Percentiles rank a stretch among this genome's conserved stretches.
phyloP scores from a whole-genome alignment of 2,329 filamentous ascomycete genomes.

The Lizonia empirigonia region DNA sequence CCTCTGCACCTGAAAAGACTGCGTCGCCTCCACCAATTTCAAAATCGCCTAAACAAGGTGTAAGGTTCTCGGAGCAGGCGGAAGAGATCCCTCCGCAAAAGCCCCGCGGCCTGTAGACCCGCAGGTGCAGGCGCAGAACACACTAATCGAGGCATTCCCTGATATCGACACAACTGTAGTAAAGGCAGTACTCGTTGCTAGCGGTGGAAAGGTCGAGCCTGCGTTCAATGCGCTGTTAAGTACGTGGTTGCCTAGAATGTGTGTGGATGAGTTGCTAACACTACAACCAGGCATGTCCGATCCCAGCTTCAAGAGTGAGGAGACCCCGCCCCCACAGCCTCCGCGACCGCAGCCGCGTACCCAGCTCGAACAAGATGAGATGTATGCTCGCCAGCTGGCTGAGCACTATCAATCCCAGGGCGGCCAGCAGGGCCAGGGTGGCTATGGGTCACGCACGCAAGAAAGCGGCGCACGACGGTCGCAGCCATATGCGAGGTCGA shows the following conservation, averaged over 20 bases:
- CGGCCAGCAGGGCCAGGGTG: constrained; percentile 22
- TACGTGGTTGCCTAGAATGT: constrained; percentile 50
- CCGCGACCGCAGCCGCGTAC: constrained; percentile 76
- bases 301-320: constrained; percentile 57
- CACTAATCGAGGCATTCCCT: constrained; percentile 92
- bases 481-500: constrained; percentile 46
- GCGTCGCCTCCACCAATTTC: constrained; percentile 32
- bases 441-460: constrained; percentile 41
- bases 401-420: constrained; percentile 74
- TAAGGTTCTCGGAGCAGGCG: constrained; percentile 55
- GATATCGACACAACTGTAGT: constrained; percentile 78
- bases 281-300: constrained; percentile 57
- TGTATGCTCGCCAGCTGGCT: constrained; percentile 89
- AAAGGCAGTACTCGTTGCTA: constrained; percentile 85
- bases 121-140: constrained; percentile 82
- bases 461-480: constrained; percentile 51
- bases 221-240: constrained; percentile 94
- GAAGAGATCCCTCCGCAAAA: constrained; percentile 69
- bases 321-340: constrained; percentile 73
- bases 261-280: constrained; percentile 20
- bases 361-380: constrained; percentile 88
- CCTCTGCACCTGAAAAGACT: constrained; percentile 36
- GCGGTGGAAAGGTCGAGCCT: constrained; percentile 84
- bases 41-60: constrained; percentile 49
- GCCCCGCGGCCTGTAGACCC: constrained; percentile 84